Evolutionary conservation across 441 rosid species (phyloP).

Genomic region (Heliophila coronopifolia): DNA sequence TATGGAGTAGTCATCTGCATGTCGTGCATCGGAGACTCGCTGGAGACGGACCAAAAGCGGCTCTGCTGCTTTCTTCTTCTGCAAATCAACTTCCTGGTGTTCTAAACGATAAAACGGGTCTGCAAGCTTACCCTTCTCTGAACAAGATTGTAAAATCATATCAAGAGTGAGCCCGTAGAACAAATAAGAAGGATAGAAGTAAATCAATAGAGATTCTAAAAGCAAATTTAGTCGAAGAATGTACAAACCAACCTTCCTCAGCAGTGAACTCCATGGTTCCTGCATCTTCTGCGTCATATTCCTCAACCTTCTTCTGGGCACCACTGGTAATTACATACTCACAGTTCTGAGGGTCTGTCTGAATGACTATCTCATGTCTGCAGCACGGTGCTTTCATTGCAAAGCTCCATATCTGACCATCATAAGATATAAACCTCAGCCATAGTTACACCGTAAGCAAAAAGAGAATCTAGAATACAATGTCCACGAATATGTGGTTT

Average conservation of each 20-base stretch:
- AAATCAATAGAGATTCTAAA: not conserved
- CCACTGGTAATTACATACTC: conserved; percentile 84
- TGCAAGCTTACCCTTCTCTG: conserved; percentile 81
- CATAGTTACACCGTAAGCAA: not conserved
- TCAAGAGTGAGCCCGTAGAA: not conserved
- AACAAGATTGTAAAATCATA: conserved; percentile 8
- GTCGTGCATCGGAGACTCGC: conserved; percentile 67
- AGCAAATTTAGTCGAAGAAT: not conserved
- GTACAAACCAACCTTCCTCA: conserved; percentile 62
- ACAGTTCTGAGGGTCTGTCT: conserved; percentile 87
- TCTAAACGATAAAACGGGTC: conserved; percentile 93
- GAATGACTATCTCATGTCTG: conserved; percentile 76
- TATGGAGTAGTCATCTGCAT: conserved; percentile 70
- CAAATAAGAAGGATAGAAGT: not conserved
- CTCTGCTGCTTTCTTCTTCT: conserved; percentile 93
- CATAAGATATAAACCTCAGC: conserved; percentile 1
- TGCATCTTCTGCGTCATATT: conserved; percentile 78
- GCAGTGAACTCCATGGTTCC: conserved; percentile 88
- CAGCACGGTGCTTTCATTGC: conserved; percentile 89
- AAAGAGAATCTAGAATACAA: not conserved
- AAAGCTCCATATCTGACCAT: conserved; percentile 86
- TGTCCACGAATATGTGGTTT: not conserved
- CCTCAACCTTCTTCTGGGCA: conserved; percentile 74
- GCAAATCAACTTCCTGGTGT: conserved; percentile 82
- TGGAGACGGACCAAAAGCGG: conserved; percentile 78